These are phyloP conservation scores for Peronospora farinosa DNA, from an alignment of 352 stramenopile species.

Conservation along the genomic window DNA sequence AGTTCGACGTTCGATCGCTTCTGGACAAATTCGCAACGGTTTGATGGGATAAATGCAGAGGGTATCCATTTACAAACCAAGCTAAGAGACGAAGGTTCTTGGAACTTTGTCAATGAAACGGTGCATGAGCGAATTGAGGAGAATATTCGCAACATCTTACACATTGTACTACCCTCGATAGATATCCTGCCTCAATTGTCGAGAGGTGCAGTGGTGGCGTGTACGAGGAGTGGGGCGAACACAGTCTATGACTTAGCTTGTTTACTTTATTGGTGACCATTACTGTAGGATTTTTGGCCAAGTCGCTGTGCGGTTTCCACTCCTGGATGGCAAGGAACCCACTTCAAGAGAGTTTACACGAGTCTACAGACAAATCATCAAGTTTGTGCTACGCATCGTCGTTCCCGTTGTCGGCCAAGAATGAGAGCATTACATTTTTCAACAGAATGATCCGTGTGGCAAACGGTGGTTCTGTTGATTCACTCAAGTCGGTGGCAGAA, in stretches of 20 bases:
- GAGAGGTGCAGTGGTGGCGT: slow-evolving; percentile 12
- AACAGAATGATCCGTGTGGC: slow-evolving; percentile 1
- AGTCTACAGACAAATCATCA: neutral
- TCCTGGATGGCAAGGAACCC: slow-evolving; percentile 22
- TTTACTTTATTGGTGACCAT: neutral
- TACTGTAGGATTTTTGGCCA: slow-evolving; percentile 35
- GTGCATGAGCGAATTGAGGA: slow-evolving; percentile 27
- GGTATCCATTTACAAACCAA: slow-evolving; percentile 39
- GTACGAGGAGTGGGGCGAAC: neutral
- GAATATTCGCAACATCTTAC: slow-evolving; percentile 29
- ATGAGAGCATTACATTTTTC: slow-evolving; percentile 10
- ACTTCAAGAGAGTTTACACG: slow-evolving; percentile 9
- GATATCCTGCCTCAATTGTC: slow-evolving; percentile 16
- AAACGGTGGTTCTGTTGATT: slow-evolving; percentile 1
- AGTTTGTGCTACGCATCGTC: slow-evolving; percentile 35
- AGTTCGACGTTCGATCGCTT: slow-evolving; percentile 39
- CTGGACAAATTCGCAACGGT: slow-evolving; percentile 21
- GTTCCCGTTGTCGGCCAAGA: slow-evolving; percentile 21
- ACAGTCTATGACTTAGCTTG: neutral
- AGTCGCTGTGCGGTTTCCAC: slow-evolving; percentile 30
- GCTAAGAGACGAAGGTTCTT: slow-evolving; percentile 4
- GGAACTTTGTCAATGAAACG: slow-evolving; percentile 12
- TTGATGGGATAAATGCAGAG: slow-evolving; percentile 22
- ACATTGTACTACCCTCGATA: slow-evolving; percentile 20
- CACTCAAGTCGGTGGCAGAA: slow-evolving; percentile 7